Base-by-base conservation (phyloP, 768 basidiomycete genomes). In the Chalciporus chontae region DNA sequence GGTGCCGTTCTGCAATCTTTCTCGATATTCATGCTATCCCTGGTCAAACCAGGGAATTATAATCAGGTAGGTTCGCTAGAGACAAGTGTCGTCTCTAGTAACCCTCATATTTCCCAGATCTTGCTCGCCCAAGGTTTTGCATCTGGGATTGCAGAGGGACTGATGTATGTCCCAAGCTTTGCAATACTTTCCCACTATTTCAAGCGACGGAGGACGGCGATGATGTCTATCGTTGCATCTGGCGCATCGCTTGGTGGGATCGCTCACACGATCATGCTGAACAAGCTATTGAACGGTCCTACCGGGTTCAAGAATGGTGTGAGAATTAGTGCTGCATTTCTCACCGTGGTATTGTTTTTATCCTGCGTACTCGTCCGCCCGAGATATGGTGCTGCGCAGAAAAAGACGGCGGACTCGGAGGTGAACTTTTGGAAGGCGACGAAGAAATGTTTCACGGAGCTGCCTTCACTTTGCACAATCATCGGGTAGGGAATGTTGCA, bases 261-360 rank as follows among this genome's bases (percentile, higher is more conserved):
- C 18, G 55, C 78, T 13, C 76, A 83, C 47, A 80, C 83, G 0
- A 80, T 84, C 53, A 76, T 85, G 71, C 66, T 87, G 24, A 85
- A 87, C 60, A 64, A 72, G 19, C 51, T 46, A 29, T 52, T 45
- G 46, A 75, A 74, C 46, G 73, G 75, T 3, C 55, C 66, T 6
- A 62, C 75, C 4, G 80, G 84, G 8, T 75, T 80, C 56, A 65
- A 56, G 11, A 66, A 50, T 36, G 71, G 72, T 24, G 70, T 72
- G 0, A 69, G 66, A 4, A 69, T 69, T 11, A 76, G 68, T 47
- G 77, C 71, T 2, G 61, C 61, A 18, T 59, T 80, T n/a, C 62
- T 72, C 44, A 61, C 69, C 0, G 70, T 45, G 5, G 47, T 74
- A 0, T 57, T 78, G 13, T 42, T 72, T 21, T 48, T 75, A 10